Base-by-base conservation (phyloP, 768 basidiomycete species). In the Tylopilus rubrobrunneus region DNA sequence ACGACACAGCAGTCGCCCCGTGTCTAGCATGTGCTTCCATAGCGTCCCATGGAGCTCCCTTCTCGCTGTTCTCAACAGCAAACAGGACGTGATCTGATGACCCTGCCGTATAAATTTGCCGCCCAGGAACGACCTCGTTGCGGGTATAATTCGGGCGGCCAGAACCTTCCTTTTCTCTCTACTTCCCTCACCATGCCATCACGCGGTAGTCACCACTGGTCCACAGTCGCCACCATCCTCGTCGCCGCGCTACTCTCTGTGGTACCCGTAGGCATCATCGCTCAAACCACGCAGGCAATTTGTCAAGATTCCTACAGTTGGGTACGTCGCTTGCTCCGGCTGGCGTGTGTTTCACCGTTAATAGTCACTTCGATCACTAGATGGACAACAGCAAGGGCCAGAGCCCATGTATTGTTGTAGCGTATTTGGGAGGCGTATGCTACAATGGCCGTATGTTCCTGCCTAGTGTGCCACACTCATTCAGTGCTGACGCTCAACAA, bases 321-420 rank as follows among this genome's bases (percentile, higher is more conserved):
- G 72, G 71, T 69, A 48, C 10, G 69, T 55, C 10, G 21, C n/a
- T 29, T 23, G 9, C 27, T 23, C 27, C 8, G 12, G 11, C 7
- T 17, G 5, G 9, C n/a, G 3, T 19, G 3, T 19, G n/a, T 39
- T n/a, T 43, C 33, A 12, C 34, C 34, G 21, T 27, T 51, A 12
- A 39, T 21, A 41, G 5, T 10, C 40, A n/a, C 37, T 51, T 44
- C 27, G 3, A 31, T 37, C 45, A 33, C 10, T 28, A 69, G 68
- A 66, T 70, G 68, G 12, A 45, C 44, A 83, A 83, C 53, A 78
- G 77, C 23, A 70, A 72, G 47, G 63, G 65, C 42, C 74, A 81
- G 55, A 77, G 66, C 17, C 78, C 80, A 17, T 82, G 80, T 56
- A 42, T 71, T 15, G 63, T 82, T 21, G 66, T 77, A 15, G 73